Evolutionary conservation across 176 grass and related monocot genomes (phyloP), one percentile per base, ranked within the genome.

Genomic region (Lolium rigidum): DNA sequence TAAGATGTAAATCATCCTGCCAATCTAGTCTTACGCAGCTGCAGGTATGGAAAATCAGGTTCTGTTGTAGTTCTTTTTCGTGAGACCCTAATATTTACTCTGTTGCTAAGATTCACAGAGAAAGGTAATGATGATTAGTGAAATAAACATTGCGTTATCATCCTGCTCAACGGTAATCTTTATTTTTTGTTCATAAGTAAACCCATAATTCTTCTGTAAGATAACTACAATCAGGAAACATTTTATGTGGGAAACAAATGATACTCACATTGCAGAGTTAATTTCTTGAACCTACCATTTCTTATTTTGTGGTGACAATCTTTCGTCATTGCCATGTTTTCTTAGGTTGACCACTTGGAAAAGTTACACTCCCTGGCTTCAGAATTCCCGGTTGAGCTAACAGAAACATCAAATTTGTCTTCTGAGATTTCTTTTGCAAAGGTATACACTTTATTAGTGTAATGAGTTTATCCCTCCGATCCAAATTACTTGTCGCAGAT

Each of bases 291-390:
- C 61, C 68, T 14, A 79, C 65, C 12, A 39, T 84, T 88, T 84
- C 16, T 35, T 84, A 69, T 16, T 84, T 56, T 65, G 48, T 88
- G 24, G 60, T 86, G 31, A 72, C 39, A 76, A 56, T 75, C 17
- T 41, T 64, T 80, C 18, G 78, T 59, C 39, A 38, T 70, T 85
- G 50, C 24, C 70, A 80, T 83, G 39, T 74, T 67, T 80, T 80
- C 54, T 70, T 90, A 98, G 95, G 89, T 98, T 81, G 85, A 51
- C 22, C 74, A 88, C 82, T 95, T 98, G 87, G 91, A 98, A 88
- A 78, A 25, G 41, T 70, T 98, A 41, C 82, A 90, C 80, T 81
- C 78, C 12, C 89, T 83, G 78, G 83, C 80, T 72, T 79, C 79
- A 35, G 80, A 92, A 71, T 98, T 93, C 72, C 91, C 95, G 9